A percentile compares a stretch with the other conserved stretches of the same genome.
phyloP scores from a whole-genome alignment of 2,329 filamentous ascomycete genomes.

The Fusarium napiforme region DNA sequence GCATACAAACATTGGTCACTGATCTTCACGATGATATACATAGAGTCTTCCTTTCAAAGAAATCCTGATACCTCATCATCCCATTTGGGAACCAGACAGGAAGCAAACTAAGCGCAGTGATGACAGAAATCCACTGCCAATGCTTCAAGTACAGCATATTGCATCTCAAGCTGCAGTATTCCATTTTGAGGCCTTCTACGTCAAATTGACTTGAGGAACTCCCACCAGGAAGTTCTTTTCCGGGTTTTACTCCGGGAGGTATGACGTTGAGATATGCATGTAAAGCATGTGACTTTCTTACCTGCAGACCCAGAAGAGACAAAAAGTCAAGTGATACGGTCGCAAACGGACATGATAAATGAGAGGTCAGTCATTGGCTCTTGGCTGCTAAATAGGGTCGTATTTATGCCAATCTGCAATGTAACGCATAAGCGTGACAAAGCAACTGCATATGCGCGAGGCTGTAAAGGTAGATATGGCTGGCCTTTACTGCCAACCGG shows the following conservation, averaged over 20 bases:
- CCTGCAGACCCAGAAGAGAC: not conserved
- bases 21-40: fast-evolving
- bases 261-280: not conserved
- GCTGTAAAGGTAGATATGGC: not conserved
- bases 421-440: not conserved
- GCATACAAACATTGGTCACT: fast-evolving
- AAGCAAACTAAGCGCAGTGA: too few species aligned
- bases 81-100: not conserved
- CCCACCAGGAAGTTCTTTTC: fast-evolving
- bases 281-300: not conserved
- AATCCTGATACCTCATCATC: fast-evolving
- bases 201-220: fast-evolving
- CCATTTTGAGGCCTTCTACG: not conserved
- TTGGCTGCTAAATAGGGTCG: fast-evolving
- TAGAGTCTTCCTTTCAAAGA: fast-evolving
- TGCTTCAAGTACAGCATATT: not conserved
- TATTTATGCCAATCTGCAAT: not conserved
- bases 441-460: not conserved
- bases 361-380: not conserved
- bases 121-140: not conserved
- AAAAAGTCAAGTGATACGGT: not conserved
- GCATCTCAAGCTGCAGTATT: fast-evolving
- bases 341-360: not conserved
- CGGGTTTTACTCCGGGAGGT: not conserved
- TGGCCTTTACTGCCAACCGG: fast-evolving